Base-by-base conservation (phyloP, 441 rosid genomes). In the Eutrema salsugineum region DNA sequence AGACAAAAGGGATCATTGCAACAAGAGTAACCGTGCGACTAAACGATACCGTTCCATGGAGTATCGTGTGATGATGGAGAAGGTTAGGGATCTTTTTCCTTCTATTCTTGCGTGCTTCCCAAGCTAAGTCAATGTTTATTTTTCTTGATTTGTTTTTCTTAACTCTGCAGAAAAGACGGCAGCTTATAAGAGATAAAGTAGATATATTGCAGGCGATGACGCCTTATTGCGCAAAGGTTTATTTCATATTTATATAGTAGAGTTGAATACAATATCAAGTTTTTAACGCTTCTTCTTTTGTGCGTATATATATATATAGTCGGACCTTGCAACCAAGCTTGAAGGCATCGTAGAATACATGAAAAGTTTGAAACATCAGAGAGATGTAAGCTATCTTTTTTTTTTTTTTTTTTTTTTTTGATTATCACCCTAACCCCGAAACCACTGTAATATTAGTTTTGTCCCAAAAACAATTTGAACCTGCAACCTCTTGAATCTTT, bases 31-130 rank as follows among this genome's bases (percentile, higher is more conserved):
- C 3, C 46, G 1, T 39, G 5, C 20, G n/a, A n/a, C n/a, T n/a
- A n/a, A n/a, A n/a, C n/a, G n/a, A n/a, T n/a, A n/a, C n/a, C n/a
- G n/a, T n/a, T n/a, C n/a, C n/a, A n/a, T n/a, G n/a, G n/a, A n/a
- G n/a, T n/a, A n/a, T n/a, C n/a, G n/a, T n/a, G n/a, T n/a, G 35
- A 2, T 42, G 68, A 33, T 60, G 73, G 78, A 74, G 36, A 74
- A 43, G 68, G 78, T 73, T 27, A 66, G 42, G 19, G 28, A 16
- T 35, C 16, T 28, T 15, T 22, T n/a, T n/a, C n/a, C n/a, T n/a
- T n/a, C n/a, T n/a, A n/a, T n/a, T 43, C 7, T 51, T 54, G 6
- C 33, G 50, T 64, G 58, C 16, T 64, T 56, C 30, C 30, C 57
- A 54, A 63, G 64, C 64, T 35, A 16, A 63, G 0, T 5, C 24